Conservation (phyloP, 2,329 filamentous ascomycete genomes). For the Sarocladium brachiariae region DNA sequence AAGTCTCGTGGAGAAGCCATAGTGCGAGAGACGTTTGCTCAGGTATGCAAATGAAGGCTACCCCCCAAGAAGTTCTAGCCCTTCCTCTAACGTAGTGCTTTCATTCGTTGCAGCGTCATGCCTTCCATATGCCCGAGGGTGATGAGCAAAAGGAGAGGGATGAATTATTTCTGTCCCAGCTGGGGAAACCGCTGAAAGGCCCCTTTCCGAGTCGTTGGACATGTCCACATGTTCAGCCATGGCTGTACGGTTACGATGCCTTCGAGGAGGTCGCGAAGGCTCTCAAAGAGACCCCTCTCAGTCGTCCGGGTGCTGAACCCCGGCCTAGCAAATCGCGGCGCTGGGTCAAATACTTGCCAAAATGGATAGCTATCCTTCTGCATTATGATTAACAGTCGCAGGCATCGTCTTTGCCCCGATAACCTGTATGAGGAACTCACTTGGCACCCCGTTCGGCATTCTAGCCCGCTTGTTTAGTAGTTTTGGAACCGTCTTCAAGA, state of each 20-base stretch:
- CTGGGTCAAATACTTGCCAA: too few relatives aligned
- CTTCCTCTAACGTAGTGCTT: conserved; percentile 10
- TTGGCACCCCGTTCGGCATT: too few relatives aligned
- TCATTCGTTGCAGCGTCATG: not conserved
- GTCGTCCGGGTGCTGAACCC: too few relatives aligned
- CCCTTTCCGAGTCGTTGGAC: conserved; percentile 52
- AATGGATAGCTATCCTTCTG: too few relatives aligned
- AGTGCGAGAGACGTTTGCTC: conserved; percentile 54
- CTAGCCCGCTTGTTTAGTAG: too few relatives aligned
- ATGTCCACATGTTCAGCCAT: conserved; percentile 55
- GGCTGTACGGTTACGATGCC: conserved; percentile 60
- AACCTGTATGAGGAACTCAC: too few relatives aligned
- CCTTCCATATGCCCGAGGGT: conserved; percentile 42
- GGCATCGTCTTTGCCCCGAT: too few relatives aligned
- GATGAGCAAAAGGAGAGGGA: conserved; percentile 53
- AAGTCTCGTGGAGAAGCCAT: conserved; percentile 46
- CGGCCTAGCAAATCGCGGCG: too few relatives aligned
- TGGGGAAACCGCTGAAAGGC: conserved; percentile 42
- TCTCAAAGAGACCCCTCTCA: not conserved
- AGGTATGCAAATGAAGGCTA: too few relatives aligned
- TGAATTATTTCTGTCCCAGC: conserved; percentile 45
- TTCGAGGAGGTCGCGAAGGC: conserved; percentile 41
- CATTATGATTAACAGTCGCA: too few relatives aligned
- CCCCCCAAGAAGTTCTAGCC: too few relatives aligned
- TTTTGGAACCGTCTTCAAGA: too few relatives aligned